Evolutionary conservation across 805 yeast genomes (phyloP), one percentile per base, ranked within the genome.

Genomic region (Komagataella pastoris): DNA sequence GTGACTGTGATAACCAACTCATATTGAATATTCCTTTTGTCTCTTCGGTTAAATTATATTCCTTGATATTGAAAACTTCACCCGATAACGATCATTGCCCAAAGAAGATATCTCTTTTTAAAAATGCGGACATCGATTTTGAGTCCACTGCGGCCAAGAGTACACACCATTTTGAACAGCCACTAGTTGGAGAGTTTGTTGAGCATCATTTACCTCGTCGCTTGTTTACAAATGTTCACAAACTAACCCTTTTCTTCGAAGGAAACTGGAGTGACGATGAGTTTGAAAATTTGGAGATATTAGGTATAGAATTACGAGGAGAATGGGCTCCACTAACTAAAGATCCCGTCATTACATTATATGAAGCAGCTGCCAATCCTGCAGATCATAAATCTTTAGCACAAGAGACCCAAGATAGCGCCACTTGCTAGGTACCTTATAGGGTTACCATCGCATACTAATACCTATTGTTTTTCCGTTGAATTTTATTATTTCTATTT

Each of bases 361-460:
- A 90, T 64, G 98, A 91, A 66, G 78, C 89, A 52, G 95, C 96
- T 0, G 93, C 97, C 2, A 90, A 90, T 63, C 97, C 97, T 0
- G 79, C 83, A 1, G 97, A 90, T 62, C 97, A 91, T 64, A 80
- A 75, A 57, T 73, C 66, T 49, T 18, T 61, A 17, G 48, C 52
- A 17, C 54, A 58, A 21, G 63, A 61, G 49, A 57, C 55, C 44
- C 55, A 79, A 66, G 40, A 30, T 14, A 30, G 40, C 40, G 40
- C 40, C 14, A 30, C 40, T 14, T 30, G 40, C 14, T 30, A 30
- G n/a, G 5, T 10, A 30, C 5, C 40, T 30, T 30, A 30, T 30
- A 30, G 5, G 14, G 14, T 12, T 8, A 21, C 23, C 14, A 30
- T 14, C 14, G 40, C 40, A 30, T 30, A 30, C 40, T 8, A 2